Conservation (phyloP, 106 monocot genomes). For the Dendrobium nobile region DNA sequence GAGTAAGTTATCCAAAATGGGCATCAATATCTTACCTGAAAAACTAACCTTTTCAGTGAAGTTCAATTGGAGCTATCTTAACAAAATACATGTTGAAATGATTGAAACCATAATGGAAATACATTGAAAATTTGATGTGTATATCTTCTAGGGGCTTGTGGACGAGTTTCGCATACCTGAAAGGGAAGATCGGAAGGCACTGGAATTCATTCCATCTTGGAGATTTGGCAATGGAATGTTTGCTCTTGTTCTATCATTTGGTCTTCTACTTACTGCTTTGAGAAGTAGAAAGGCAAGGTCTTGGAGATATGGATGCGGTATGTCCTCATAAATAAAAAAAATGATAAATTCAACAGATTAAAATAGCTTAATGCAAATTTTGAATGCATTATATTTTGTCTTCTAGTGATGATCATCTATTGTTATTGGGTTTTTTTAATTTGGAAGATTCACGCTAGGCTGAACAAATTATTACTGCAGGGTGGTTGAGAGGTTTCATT, state of each 20-base stretch:
- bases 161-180: conserved; percentile 54
- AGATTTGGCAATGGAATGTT: conserved; percentile 84
- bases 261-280: conserved; percentile 51
- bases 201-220: conserved; percentile 36
- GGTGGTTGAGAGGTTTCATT: conserved; percentile 46
- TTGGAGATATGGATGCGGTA: conserved; percentile 64
- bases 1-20: background rate
- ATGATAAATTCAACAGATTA: background rate
- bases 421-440: background rate
- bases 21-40: background rate
- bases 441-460: background rate
- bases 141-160: conserved; percentile 42
- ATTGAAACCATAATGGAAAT: background rate
- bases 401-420: background rate
- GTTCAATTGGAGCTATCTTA: background rate
- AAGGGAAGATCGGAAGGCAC: conserved; percentile 29
- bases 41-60: background rate
- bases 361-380: background rate
- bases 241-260: conserved; percentile 72
- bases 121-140: background rate
- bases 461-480: conserved; percentile 13
- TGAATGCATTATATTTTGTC: background rate
- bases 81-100: background rate
- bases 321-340: background rate
- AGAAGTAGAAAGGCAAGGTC: conserved; percentile 55